Base-by-base conservation (phyloP, 345 rosid genomes). In the Rhodomyrtus tomentosa region DNA sequence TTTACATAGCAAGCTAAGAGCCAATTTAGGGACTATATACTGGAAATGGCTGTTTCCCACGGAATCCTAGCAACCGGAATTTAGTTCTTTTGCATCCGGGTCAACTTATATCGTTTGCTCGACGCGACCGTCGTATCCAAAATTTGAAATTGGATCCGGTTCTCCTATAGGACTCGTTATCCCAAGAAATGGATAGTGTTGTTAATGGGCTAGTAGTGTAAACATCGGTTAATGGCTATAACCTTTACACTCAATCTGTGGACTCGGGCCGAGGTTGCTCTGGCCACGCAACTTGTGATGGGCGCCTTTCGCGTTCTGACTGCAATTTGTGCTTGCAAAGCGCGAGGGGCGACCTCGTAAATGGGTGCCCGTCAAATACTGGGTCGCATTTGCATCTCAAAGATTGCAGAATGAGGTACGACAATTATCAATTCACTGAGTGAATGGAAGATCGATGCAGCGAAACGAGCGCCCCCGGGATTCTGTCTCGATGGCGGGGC, bases 401-500 rank as follows among this genome's bases (percentile, higher is more conserved):
- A 3, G 14, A 36, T 20, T 58, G 72, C 0, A 0, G 36, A 58
- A 58, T 58, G 72, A 58, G 72, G 62, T 55, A 58, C 9, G 20
- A 0, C 1, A 58, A 0, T 58, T 0, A 5, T 58, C 72, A 58
- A 27, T 14, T 76, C 50, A 4, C 18, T 0, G 1, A 76, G 27
- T 58, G 0, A 48, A 10, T 25, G 15, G 36, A 76, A 14, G 81
- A 76, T 76, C 7, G 0, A 6, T 0, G 9, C 1, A 58, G 36
- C 36, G 12, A 25, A 56, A 58, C 1, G 72, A 58, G 72, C 13
- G 14, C 13, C 32, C 11, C 0, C 4, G 0, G 72, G 36, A 27
- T n/a, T 58, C 18, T n/a, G n/a, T n/a, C n/a, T n/a, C n/a, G n/a
- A n/a, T 0, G 72, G 36, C 22, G 72, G 0, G 5, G 36, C 2